Base-by-base conservation (phyloP, 345 rosid genomes). In the Microthlaspi erraticum region DNA sequence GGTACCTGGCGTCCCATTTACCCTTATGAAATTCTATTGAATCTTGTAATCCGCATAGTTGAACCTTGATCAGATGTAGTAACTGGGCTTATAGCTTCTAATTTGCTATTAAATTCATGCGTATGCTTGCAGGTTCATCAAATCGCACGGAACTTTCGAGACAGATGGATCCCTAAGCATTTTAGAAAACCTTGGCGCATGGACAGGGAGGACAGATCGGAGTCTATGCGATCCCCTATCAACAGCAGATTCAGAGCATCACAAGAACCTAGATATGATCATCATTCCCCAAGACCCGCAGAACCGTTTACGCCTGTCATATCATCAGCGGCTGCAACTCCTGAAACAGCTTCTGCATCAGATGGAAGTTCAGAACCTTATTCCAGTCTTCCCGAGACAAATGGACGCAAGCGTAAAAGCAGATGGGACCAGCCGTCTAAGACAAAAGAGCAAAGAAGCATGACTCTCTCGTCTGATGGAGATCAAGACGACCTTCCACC, bases 341-440 rank as follows among this genome's bases (percentile, higher is more conserved):
- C 81, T 14, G 78, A 61, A 44, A 79, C 72, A 66, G 65, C 80
- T 66, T 79, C 86, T 55, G 69, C 62, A 61, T 79, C 77, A 45
- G 92, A 83, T 57, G 65, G 44, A 52, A 64, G 73, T 45, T 71
- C 82, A 50, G 77, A 71, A 34, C 73, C 86, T 34, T 79, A 72
- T 67, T 45, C 71, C 12, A 82, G 70, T 63, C 77, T 71, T 55
- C 73, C 70, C 49, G 82, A 68, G 59, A 64, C 74, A 41, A 75
- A 52, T 63, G 78, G 77, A 50, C 92, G 96, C 58, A 94, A 92
- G 83, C 97, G 97, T 70, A 94, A 94, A 88, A 91, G 89, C 72
- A 87, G 99, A 74, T 94, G 99, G 99, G 99, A 94, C 85, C 96
- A 90, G 69, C 95, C 93, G 3, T 85, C 87, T 5, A 69, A 54